Base-by-base conservation (phyloP, 2,329 filamentous ascomycete genomes). In the Teratosphaeria gauchensis region DNA sequence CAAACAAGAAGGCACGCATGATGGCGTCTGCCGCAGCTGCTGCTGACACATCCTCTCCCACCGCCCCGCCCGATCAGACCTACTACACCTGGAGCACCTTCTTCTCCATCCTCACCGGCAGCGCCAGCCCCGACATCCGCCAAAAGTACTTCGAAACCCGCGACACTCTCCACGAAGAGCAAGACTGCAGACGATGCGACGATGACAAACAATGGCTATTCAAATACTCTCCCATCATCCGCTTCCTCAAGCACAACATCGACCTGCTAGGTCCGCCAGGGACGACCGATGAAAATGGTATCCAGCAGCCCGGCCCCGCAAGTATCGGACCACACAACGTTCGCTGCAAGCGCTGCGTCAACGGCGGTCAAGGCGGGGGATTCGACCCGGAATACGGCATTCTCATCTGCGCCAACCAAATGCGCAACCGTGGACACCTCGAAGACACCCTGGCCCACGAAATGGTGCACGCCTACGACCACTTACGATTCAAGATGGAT, bases 381-480 rank as follows among this genome's bases (percentile, higher is more conserved):
- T 97, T 97, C 72, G 87, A 87, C 72, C 86, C 91, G 0, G 81
- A 88, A 55, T 88, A 91, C 71, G 94, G 94, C 42, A 96, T 99
- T 63, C 72, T 95, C 69, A 80, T 99, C 24, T 99, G 94, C 75
- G 90, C 94, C 56, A 99, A 99, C 75, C 87, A 94, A 75, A 84
- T 97, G 71, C 80, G 87, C 60, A 85, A 90, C 70, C 79, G 85
- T 59, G 85, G 86, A 33, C 90, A 96, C 71, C 74, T 96, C 66
- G 94, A 99, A 77, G 94, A 99, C 73, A 96, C 92, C 11, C 78
- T 99, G 69, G 87, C 92, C 31, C 94, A 99, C 74, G 94, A 99
- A 77, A 95, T 99, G 90, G 88, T 99, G 56, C 94, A 99, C 73
- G 92, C 92, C 1, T 97, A 91, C 80, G 94, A 99, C 72, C 88